These are phyloP conservation scores for Mycena olivaceomarginata DNA, from an alignment of 768 basidiomycete species.

Conservation along the genomic window DNA sequence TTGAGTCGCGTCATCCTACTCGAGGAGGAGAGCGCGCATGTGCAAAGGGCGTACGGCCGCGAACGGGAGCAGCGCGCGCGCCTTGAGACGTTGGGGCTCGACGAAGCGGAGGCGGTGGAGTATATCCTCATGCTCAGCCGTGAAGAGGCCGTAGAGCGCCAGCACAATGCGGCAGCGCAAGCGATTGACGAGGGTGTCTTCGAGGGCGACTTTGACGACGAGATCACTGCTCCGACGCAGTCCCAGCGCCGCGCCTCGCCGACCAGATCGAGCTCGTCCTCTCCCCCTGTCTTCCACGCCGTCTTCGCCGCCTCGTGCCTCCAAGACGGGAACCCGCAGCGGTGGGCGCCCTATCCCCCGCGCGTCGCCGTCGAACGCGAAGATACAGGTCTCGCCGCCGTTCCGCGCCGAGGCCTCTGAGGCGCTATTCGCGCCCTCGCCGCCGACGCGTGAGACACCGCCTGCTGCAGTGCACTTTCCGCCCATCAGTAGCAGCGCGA, in stretches of 20 bases:
- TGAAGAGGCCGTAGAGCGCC: constrained; percentile 73
- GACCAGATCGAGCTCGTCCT: constrained; percentile 28
- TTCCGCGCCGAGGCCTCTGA: constrained; percentile 73
- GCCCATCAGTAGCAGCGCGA: constrained; percentile 35
- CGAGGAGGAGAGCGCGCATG: constrained; percentile 67
- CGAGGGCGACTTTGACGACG: constrained; percentile 72
- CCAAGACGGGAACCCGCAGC: constrained; percentile 33
- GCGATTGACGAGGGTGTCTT: constrained; percentile 73
- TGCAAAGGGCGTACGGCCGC: constrained; percentile 62
- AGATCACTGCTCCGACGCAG: neutral
- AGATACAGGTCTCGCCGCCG: constrained; percentile 74
- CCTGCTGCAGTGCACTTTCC: constrained; percentile 54
- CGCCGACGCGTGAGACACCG: constrained; percentile 43
- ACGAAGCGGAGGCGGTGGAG: constrained; percentile 84
- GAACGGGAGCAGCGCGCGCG: constrained; percentile 75
- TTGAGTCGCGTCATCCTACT: constrained; percentile 74
- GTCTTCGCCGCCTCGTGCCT: constrained; percentile 47
- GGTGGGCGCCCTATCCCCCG: constrained; percentile 53
- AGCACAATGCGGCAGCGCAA: constrained; percentile 41
- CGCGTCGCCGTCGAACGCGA: constrained; percentile 65
- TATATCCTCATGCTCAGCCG: constrained; percentile 91
- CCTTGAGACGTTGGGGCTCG: constrained; percentile 80
- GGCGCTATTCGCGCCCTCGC: constrained; percentile 62
- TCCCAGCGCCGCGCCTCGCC: constrained; percentile 20
- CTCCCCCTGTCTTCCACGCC: constrained; percentile 50